Conservation (phyloP, 1,139 yeast species). For the Chernovozyma sophiae-reginae region DNA sequence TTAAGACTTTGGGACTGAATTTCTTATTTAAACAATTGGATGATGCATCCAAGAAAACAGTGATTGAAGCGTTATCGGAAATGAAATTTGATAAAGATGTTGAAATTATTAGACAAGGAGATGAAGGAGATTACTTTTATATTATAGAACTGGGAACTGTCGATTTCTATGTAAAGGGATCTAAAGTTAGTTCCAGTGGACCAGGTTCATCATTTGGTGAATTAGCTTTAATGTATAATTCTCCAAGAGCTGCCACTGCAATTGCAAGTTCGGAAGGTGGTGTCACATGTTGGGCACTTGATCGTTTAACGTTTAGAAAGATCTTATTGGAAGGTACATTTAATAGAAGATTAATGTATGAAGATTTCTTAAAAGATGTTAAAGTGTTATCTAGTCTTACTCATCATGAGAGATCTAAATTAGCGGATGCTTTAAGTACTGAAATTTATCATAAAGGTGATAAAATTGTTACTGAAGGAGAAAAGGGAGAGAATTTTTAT, state of each 20-base stretch:
- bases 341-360: conserved; percentile 86
- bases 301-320: conserved; percentile 87
- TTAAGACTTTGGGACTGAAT: conserved; percentile 69
- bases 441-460: conserved; percentile 70
- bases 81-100: conserved; percentile 56
- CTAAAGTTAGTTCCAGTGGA: conserved; percentile 68
- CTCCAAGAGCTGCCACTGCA: conserved; percentile 97
- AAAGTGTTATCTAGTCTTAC: conserved; percentile 71
- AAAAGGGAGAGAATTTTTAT: conserved; percentile 85
- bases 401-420: conserved; percentile 81
- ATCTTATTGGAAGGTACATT: conserved; percentile 87
- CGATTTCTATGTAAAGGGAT: conserved; percentile 72
- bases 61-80: conserved; percentile 77
- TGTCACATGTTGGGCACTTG: conserved; percentile 80
- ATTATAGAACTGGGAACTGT: conserved; percentile 84
- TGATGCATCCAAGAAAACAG: conserved; percentile 70
- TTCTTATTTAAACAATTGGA: conserved; percentile 77
- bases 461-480: conserved; percentile 82
- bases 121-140: conserved; percentile 93
- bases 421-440: conserved; percentile 91
- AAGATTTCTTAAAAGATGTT: conserved; percentile 81
- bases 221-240: conserved; percentile 93
- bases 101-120: conserved; percentile 86
- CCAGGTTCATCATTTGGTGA: conserved; percentile 95
- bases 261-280: conserved; percentile 65